phyloP scores from a whole-genome alignment of 495 filamentous ascomycete species.

The Xylaria telfairii region DNA sequence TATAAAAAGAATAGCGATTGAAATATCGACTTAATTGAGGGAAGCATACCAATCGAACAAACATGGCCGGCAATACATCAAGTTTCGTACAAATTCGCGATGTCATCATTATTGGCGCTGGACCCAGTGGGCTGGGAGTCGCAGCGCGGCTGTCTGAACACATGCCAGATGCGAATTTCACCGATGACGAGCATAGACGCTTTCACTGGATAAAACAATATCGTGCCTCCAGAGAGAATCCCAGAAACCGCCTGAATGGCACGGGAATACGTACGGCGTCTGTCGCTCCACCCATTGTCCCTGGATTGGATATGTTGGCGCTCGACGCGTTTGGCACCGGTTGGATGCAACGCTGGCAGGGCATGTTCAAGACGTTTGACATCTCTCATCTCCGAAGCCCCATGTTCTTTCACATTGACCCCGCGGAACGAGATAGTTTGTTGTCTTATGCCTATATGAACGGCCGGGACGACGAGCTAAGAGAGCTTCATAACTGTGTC shows the following conservation, averaged over 20 bases:
- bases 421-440: conserved; percentile 67
- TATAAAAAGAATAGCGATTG: background rate
- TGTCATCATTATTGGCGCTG: conserved; percentile 67
- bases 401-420: conserved; percentile 73
- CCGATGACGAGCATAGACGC: conserved; percentile 68
- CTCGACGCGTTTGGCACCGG: conserved; percentile 57
- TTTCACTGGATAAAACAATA: conserved; percentile 70
- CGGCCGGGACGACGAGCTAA: conserved; percentile 56
- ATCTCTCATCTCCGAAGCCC: conserved; percentile 67
- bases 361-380: conserved; percentile 59
- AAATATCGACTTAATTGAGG: background rate
- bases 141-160: conserved; percentile 65
- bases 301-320: conserved; percentile 49
- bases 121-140: conserved; percentile 66
- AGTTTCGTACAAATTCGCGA: conserved; percentile 51
- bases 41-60: background rate
- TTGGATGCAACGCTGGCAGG: conserved; percentile 66
- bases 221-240: conserved; percentile 29
- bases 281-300: conserved; percentile 32
- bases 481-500: conserved; percentile 65
- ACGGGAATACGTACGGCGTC: conserved; percentile 32
- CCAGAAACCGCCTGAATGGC: conserved; percentile 35
- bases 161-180: conserved; percentile 69
- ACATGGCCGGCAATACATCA: conserved; percentile 15
- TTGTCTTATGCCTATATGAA: conserved; percentile 63